Base-by-base conservation (phyloP, 164 flowering plant species). In the Piper longum region DNA sequence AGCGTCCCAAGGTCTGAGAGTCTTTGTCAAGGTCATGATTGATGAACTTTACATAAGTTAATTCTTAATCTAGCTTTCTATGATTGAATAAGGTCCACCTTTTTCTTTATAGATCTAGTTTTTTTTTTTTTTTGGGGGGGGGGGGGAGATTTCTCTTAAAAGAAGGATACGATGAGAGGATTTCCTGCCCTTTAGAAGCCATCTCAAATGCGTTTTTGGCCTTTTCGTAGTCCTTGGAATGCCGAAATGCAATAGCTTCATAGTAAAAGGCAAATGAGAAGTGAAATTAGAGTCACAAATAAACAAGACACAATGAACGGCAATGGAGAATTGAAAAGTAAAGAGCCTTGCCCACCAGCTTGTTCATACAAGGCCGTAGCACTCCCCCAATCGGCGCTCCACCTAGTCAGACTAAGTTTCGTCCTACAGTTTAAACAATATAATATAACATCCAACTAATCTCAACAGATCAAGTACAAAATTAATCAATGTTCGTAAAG, bases 131-230 rank as follows among this genome's bases (percentile, higher is more conserved):
- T 3, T 14, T 0, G 36, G 36, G 36, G 36, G 36, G 36, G 36
- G 36, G 36, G 36, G 36, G 36, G 36, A 0, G 36, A n/a, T 48
- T 48, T 5, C 9, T 48, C 9, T 3, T 48, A 43, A 63, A 69
- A 64, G 5, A 6, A 78, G 91, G 86, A 84, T 91, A 91, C 90
- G 98, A 89, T 16, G 97, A 79, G 16, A 80, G 88, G 89, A 92
- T 88, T 78, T 92, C 97, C 68, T 92, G 98, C 73, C 95, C 98
- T 71, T 85, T 81, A 0, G 98, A 88, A 54, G 98, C 96, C 74
- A 82, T 92, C 73, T 92, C 98, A 64, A 85, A 85, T 43, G 98
- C 97, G 57, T 41, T 62, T 73, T 86, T 89, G 40, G 97, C 96
- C 70, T 84, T 82, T 77, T 80, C 97, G 78, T 83, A 66, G 16